These are phyloP conservation scores for Pythium pyrilobum DNA, from an alignment of 352 stramenopile genomes.

Conservation along the genomic window DNA sequence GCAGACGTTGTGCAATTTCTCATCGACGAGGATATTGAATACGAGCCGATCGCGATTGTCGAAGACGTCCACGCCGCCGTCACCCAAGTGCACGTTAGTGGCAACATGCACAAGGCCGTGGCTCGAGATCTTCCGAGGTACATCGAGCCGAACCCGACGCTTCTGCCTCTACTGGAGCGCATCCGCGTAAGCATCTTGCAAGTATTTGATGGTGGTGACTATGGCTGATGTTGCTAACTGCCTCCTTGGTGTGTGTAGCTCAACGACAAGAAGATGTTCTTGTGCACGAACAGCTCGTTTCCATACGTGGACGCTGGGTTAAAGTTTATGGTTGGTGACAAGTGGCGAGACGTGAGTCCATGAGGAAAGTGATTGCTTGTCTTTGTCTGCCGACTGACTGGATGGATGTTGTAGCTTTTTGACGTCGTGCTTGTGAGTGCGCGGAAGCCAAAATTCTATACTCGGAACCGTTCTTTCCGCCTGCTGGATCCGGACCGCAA, in stretches of 20 bases:
- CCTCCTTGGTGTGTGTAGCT: conserved; percentile 24
- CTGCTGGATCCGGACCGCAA: conserved; percentile 55
- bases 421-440: conserved; percentile 87
- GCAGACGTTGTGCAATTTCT: conserved; percentile 93
- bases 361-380: too few relatives aligned
- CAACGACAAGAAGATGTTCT: conserved; percentile 88
- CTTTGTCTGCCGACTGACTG: neutral
- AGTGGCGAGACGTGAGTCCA: conserved; percentile 61
- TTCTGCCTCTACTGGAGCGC: conserved; percentile 78
- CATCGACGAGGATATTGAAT: conserved; percentile 86
- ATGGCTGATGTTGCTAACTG: neutral
- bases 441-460: conserved; percentile 93
- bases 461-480: conserved; percentile 69
- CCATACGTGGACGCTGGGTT: conserved; percentile 92
- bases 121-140: conserved; percentile 79
- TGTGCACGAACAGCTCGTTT: conserved; percentile 93
- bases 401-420: conserved; percentile 50
- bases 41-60: conserved; percentile 82
- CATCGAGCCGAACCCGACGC: conserved; percentile 84
- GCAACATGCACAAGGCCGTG: conserved; percentile 90
- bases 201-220: neutral
- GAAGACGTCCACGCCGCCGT: conserved; percentile 88
- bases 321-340: conserved; percentile 88
- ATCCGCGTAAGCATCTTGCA: conserved; percentile 45
- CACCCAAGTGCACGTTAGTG: conserved; percentile 86